Base-by-base conservation (phyloP, 2,329 filamentous ascomycete species). In the Aspergillus latus region DNA sequence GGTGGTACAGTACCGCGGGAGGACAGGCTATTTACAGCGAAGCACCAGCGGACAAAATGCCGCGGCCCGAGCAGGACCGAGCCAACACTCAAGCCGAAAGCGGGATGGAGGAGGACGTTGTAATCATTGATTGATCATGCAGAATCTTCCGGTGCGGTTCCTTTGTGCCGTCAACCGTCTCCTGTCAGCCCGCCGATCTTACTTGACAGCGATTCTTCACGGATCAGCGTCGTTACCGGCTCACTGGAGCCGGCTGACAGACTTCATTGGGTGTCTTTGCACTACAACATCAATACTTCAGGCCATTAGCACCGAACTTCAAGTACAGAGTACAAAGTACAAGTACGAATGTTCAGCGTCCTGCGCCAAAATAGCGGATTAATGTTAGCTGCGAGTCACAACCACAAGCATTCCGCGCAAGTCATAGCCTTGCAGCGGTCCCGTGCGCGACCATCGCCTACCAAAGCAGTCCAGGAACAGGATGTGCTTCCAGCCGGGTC, bases 1-100 rank as follows among this genome's bases (percentile, higher is more conserved):
- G 68, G 32, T 76, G 74, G 74, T 76, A 75, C 59, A 62, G 62
- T 39, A 65, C 66, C 45, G 67, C 71, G 26, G 67, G 60, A n/a
- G 59, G 53, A 11, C 61, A 54, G 26, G 37, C 62, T 29, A 49
- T 54, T 30, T 60, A 68, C 54, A 59, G 61, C 52, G 56, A 69
- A 51, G 57, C 59, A 51, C 10, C 11, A n/a, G 52, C 56, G 53
- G 52, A 62, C 10, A 37, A 37, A 56, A 43, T 56, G 39, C 49
- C 60, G 60, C 56, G 54, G 57, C 53, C 58, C 57, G 46, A 59
- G 47, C 56, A 49, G 45, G 49, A 34, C 49, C 47, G 50, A 36
- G 40, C 47, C 40, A 46, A 61, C 21, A 13, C 54, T 16, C 47
- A 58, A 48, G 26, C 59, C 11, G 64, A 64, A 32, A 63, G 63